Conservation (phyloP, 202 grass and related monocot genomes). For the Zizania palustris region DNA sequence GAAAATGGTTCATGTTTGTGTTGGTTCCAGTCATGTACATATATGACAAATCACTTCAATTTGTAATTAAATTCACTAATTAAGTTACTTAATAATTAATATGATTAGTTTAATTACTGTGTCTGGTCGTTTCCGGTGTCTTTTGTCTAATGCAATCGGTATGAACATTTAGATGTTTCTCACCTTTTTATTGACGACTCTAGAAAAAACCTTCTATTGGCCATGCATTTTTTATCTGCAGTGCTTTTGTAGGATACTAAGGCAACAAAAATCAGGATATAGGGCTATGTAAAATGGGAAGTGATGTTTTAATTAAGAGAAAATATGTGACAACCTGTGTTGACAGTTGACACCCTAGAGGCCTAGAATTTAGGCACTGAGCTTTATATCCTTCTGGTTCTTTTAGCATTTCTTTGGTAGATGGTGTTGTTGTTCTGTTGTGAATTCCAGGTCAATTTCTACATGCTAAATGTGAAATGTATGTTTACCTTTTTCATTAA, state of each 20-base stretch:
- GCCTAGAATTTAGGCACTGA: neutral
- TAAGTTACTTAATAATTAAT: neutral
- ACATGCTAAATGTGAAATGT: slow-evolving; percentile 8
- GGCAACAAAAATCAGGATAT: neutral
- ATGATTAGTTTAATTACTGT: neutral
- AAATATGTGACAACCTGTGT: slow-evolving; percentile 2
- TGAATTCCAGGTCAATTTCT: neutral
- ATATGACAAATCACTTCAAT: neutral
- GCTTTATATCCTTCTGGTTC: neutral
- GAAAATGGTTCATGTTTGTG: neutral
- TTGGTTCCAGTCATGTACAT: neutral
- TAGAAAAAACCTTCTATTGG: neutral
- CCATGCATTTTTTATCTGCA: neutral
- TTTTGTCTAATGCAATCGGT: neutral
- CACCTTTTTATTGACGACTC: neutral
- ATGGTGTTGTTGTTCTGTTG: neutral
- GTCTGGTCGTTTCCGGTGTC: neutral
- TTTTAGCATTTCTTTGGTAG: neutral
- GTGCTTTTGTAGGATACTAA: slow-evolving; percentile 17
- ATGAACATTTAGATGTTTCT: neutral
- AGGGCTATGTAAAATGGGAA: neutral
- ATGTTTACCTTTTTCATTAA: neutral
- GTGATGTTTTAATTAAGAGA: neutral
- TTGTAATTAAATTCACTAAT: neutral
- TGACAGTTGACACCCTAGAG: slow-evolving; percentile 8